Evolutionary conservation across 2,329 filamentous ascomycete species (phyloP), one percentile per base, ranked within the genome.

Genomic region (Scedosporium boydii): DNA sequence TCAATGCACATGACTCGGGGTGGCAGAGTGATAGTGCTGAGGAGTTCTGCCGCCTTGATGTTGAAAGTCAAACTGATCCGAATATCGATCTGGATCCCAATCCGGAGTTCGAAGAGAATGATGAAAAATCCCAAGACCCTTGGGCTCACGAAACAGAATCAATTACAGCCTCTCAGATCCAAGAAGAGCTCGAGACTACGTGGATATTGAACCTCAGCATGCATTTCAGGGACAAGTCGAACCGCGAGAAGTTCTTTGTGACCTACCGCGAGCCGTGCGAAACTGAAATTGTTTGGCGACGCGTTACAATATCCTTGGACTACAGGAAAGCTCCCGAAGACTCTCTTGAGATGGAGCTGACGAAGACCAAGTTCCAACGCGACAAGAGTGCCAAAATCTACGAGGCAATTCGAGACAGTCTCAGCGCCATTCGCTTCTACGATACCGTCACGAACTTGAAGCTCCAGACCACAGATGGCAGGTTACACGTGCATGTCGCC

Each of bases 171-270:
- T 80, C 81, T 2, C 76, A 81, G 29, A 61, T 96, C 66, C 85
- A 89, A 66, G 85, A 90, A 65, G 93, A 98, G 74, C 82, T 97
- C 62, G 92, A 97, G 70, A 84, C 82, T 64, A 87, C 84, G 70
- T 99, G 95, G 95, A 98, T 99, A 64, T 80, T 99, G 68, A 99
- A 99, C 71, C 82, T 98, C 64, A 97, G 92, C 75, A 97, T 99
- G 95, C 92, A 96, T 74, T 99, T 97, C 74, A 86, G 93, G 64
- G 95, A 99, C 76, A 88, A 89, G 69, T 96, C 93, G 12, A 90
- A 90, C 68, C 85, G 93, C 53, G 95, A 99, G 74, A 99, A 99
- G 74, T 98, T 98, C 78, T 99, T 98, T 73, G 87, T 99, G 66
- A 98, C 95, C 0, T 99, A 90, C 72, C 90, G 92, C 58, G 89